Evolutionary conservation across 225 moss, liverwort and hornwort genomes (phyloP).

Genomic region (Physcomitrellopsis africana): DNA sequence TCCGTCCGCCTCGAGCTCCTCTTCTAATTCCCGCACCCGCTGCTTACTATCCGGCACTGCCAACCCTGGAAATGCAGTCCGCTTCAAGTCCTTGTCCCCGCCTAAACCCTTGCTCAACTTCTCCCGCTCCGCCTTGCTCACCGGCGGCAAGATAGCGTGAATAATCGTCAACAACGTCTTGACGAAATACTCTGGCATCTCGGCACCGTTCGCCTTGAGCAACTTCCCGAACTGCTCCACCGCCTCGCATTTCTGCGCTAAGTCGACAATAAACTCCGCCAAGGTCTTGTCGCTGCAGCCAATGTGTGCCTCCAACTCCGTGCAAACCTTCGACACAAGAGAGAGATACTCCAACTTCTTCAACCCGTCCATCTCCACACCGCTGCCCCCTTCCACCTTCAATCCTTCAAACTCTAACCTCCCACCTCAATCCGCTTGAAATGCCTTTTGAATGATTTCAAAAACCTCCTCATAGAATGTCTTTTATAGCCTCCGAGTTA

Average conservation of each 20-base stretch:
- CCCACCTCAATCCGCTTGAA: not conserved
- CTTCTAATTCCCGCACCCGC: conserved; percentile 83
- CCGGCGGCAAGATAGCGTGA: conserved; percentile 84
- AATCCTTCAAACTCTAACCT: conserved; percentile 24
- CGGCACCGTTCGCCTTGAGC: conserved; percentile 75
- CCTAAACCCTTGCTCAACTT: conserved; percentile 50
- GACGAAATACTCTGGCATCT: conserved; percentile 95
- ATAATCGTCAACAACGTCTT: conserved; percentile 87
- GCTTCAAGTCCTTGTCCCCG: conserved; percentile 58
- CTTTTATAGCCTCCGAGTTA: too few species aligned
- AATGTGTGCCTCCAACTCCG: conserved; percentile 86
- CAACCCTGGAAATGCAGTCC: conserved; percentile 70
- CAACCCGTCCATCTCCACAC: conserved; percentile 65
- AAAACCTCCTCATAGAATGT: not conserved
- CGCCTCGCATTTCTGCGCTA: conserved; percentile 76
- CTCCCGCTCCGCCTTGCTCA: conserved; percentile 52
- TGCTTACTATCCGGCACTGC: conserved; percentile 86
- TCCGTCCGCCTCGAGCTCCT: conserved; percentile 60
- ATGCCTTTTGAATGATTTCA: not conserved
- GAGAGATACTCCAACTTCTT: conserved; percentile 92
- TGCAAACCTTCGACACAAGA: conserved; percentile 87
- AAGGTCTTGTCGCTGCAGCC: conserved; percentile 82
- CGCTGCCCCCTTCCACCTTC: not conserved
- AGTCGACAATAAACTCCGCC: conserved; percentile 87
- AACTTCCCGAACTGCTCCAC: conserved; percentile 67